phyloP scores from a whole-genome alignment of 495 filamentous ascomycete genomes.

The Apodospora peruviana region DNA sequence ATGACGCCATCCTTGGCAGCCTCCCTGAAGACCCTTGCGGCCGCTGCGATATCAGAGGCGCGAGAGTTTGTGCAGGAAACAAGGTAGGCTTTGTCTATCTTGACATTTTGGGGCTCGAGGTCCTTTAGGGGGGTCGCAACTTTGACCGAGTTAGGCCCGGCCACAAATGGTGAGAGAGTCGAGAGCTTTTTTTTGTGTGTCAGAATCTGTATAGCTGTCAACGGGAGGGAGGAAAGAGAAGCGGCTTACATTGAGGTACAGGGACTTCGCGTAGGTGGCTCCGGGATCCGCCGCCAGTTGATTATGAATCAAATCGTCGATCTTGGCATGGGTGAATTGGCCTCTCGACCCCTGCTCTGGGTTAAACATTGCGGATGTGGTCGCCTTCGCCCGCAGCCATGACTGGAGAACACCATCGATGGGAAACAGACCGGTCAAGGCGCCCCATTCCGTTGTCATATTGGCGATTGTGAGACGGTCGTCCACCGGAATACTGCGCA shows the following conservation, averaged over 20 bases:
- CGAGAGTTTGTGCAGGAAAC: conserved; percentile 89
- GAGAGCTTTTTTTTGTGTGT: too few species aligned
- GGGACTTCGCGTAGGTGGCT: conserved; percentile 75
- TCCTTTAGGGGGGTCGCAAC: conserved; percentile 70
- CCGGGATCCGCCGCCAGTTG: conserved; percentile 66
- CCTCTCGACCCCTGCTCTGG: conserved; percentile 36
- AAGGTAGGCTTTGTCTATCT: conserved; percentile 80
- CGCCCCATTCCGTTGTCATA: conserved; percentile 97
- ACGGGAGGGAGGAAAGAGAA: too few species aligned
- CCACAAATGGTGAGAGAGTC: conserved; percentile 77
- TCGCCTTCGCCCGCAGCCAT: conserved; percentile 80
- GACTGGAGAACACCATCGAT: conserved; percentile 65
- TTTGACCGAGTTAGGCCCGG: conserved; percentile 92
- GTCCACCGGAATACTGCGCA: conserved; percentile 69
- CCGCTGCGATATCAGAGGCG: conserved; percentile 74
- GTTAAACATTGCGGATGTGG: conserved; percentile 49
- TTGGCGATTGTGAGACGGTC: conserved; percentile 81
- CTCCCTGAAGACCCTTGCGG: conserved; percentile 81
- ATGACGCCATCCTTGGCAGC: conserved; percentile 54
- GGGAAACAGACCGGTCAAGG: conserved; percentile 70
- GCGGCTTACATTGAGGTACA: conserved; percentile 72
- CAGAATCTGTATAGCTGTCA: too few species aligned
- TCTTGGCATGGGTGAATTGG: conserved; percentile 55
- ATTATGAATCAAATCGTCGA: conserved; percentile 68
- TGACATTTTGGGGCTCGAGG: conserved; percentile 67